These are phyloP conservation scores for Phylloporus sp. DNA, from an alignment of 768 basidiomycete genomes.

Conservation along the genomic window DNA sequence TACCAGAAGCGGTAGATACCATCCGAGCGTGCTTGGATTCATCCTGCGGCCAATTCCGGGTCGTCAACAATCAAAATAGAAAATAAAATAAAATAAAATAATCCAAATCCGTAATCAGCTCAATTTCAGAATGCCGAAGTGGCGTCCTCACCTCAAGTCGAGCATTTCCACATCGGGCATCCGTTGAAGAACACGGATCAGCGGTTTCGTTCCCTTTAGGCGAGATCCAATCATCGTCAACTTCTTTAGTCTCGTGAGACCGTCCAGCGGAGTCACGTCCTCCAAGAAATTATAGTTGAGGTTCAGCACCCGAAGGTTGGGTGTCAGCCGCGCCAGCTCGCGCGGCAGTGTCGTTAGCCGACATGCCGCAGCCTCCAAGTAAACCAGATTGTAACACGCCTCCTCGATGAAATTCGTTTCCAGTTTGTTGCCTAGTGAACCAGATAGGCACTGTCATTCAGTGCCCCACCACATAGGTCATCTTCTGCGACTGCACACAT, in stretches of 20 bases:
- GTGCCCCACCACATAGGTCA: conserved; percentile 11
- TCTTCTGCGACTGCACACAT: conserved; percentile 32
- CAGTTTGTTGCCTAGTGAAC: conserved; percentile 65
- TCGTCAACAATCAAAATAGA: conserved; percentile 9
- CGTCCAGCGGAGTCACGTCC: conserved; percentile 60
- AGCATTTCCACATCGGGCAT: conserved; percentile 83
- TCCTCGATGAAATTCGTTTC: conserved; percentile 56
- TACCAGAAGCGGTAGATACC: conserved; percentile 88
- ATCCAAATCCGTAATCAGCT: too few relatives aligned
- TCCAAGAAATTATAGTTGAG: conserved; percentile 97
- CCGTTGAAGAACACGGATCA: conserved; percentile 65
- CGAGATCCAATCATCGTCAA: conserved; percentile 84
- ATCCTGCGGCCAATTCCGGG: conserved; percentile 49
- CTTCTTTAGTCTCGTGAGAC: conserved; percentile 72
- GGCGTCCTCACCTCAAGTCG: conserved; percentile 72
- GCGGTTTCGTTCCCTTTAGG: conserved; percentile 64
- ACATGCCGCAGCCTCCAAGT: conserved; percentile 89
- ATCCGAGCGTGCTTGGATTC: conserved; percentile 95
- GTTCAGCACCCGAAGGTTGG: conserved; percentile 88
- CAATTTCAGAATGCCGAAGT: conserved; percentile 10
- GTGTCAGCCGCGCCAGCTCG: conserved; percentile 58
- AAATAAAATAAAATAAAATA: too few relatives aligned
- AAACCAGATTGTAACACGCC: conserved; percentile 83
- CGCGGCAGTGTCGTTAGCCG: conserved; percentile 70
- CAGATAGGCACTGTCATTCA: conserved; percentile 18